phyloP scores from a whole-genome alignment of 23 red algal species.

The Chondrus crispus region DNA sequence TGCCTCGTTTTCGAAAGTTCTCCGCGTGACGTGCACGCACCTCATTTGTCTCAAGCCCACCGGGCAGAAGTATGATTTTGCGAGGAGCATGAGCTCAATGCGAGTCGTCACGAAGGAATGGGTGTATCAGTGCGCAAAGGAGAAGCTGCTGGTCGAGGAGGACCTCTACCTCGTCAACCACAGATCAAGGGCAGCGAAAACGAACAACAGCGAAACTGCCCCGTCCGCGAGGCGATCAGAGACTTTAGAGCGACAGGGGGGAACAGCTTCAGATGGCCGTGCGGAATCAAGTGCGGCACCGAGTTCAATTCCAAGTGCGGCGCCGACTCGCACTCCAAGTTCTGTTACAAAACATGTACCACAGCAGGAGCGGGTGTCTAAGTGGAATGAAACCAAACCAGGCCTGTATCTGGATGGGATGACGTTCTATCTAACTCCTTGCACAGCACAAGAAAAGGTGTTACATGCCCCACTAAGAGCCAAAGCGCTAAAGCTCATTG shows the following conservation, averaged over 20 bases:
- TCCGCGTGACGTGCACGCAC: constrained; percentile 30
- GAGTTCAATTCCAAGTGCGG: too few species aligned
- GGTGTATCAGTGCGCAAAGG: neutral
- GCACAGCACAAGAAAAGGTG: constrained; percentile 5
- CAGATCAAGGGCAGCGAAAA: too few species aligned
- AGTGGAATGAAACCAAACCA: neutral
- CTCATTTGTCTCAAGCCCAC: constrained; percentile 15
- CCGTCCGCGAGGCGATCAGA: too few species aligned
- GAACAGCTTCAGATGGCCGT: too few species aligned
- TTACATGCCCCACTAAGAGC: constrained; percentile 35
- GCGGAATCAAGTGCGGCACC: too few species aligned
- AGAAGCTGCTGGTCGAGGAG: constrained; percentile 14
- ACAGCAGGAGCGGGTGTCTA: too few species aligned
- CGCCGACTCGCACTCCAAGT: too few species aligned
- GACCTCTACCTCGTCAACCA: too few species aligned
- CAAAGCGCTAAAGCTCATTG: constrained; percentile 30
- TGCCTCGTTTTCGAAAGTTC: constrained; percentile 12
- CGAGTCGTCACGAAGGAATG: neutral
- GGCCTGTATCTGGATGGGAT: constrained; percentile 10
- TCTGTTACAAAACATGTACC: too few species aligned
- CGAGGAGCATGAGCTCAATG: neutral
- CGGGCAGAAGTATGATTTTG: constrained; percentile 60
- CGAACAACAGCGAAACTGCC: too few species aligned
- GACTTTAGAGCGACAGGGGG: too few species aligned
- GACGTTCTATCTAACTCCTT: constrained; percentile 40